Conservation (phyloP, 305 asterid genomes). For the Fraxinus velutina region DNA sequence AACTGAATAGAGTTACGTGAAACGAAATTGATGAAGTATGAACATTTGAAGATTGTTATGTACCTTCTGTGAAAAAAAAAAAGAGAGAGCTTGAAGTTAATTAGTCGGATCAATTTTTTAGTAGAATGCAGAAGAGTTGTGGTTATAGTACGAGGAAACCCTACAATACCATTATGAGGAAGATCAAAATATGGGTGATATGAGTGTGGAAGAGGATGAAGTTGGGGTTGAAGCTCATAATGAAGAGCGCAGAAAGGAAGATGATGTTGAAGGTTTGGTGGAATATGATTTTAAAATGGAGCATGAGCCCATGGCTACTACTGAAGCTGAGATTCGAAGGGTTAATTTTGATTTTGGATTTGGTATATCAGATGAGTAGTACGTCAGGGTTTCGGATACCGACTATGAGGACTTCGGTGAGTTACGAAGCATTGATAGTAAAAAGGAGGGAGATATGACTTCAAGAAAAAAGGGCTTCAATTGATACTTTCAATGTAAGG, state of each 20-base stretch:
- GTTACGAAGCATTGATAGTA: background rate
- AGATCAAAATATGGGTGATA: no score
- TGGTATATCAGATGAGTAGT: background rate
- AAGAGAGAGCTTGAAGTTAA: background rate
- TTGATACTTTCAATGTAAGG: background rate
- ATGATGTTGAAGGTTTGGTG: no score
- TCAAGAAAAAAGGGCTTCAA: background rate
- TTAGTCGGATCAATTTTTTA: background rate
- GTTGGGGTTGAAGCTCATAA: no score
- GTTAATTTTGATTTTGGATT: background rate
- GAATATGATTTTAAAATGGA: background rate
- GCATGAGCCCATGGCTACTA: background rate
- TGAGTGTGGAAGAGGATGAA: no score
- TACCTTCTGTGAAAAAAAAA: background rate
- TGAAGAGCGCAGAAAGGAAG: no score
- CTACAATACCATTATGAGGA: background rate
- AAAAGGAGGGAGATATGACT: background rate
- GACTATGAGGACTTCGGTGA: background rate
- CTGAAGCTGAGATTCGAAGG: background rate
- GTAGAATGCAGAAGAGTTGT: background rate
- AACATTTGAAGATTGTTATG: background rate
- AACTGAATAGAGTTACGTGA: background rate
- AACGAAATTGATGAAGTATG: background rate
- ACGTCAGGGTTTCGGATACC: background rate
- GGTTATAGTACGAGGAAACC: background rate